Conservation (phyloP, 441 rosid species). For the Sinapis alba region DNA sequence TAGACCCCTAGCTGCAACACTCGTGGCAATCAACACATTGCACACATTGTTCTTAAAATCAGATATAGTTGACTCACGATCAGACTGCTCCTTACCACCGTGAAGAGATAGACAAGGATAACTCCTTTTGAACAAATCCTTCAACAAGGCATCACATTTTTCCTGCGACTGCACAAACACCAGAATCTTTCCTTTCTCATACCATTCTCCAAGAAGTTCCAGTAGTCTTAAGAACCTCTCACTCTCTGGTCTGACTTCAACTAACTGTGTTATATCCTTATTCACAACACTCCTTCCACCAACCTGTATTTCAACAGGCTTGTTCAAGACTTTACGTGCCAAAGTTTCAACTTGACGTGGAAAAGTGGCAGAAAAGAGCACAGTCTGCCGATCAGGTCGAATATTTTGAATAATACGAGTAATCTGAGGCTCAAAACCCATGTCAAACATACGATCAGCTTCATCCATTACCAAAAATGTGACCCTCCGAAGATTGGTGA, state of each 20-base stretch:
- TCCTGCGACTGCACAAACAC: constrained; percentile 91
- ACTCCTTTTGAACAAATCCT: constrained; percentile 75
- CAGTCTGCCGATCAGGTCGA: constrained; percentile 90
- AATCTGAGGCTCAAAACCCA: constrained; percentile 99
- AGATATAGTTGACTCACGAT: constrained; percentile 87
- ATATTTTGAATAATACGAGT: constrained; percentile 93
- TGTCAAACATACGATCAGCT: constrained; percentile 98
- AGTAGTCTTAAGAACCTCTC: constrained; percentile 83
- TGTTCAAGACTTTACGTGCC: constrained; percentile 84
- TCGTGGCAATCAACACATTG: constrained; percentile 84
- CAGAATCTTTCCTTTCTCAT: constrained; percentile 87
- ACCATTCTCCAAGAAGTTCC: constrained; percentile 94
- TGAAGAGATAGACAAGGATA: constrained; percentile 95
- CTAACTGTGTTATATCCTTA: constrained; percentile 84
- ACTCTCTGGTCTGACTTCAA: constrained; percentile 90
- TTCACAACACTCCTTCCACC: constrained; percentile 99
- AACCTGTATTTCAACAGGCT: constrained; percentile 86
- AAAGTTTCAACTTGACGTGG: constrained; percentile 95
- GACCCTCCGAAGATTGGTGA: constrained; percentile 83
- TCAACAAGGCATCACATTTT: constrained; percentile 82
- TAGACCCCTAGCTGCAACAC: constrained; percentile 95
- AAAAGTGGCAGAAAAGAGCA: constrained; percentile 96
- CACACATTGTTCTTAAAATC: constrained; percentile 88
- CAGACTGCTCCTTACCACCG: constrained; percentile 95
- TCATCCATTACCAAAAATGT: constrained; percentile 95